A percentile compares a stretch with the other conserved stretches of the same genome.
phyloP scores from a whole-genome alignment of 345 rosid genomes.

The Murraya koenigii region DNA sequence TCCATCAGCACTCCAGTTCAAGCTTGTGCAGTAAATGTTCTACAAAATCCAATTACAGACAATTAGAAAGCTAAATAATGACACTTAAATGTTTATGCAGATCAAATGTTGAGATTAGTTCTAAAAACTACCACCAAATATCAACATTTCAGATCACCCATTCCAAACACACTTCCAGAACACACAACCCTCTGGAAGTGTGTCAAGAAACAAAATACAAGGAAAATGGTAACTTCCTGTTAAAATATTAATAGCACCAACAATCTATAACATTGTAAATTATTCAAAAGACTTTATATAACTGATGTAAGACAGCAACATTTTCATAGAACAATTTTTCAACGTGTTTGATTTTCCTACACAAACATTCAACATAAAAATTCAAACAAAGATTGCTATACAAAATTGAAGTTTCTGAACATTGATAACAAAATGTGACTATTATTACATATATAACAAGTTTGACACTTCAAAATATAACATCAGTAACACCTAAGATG shows the following conservation, averaged over 20 bases:
- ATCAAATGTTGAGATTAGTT: background rate
- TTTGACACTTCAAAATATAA: background rate
- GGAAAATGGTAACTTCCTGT: background rate
- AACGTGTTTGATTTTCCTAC: too few species aligned
- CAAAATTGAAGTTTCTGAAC: background rate
- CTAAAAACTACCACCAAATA: background rate
- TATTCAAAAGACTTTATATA: too few species aligned
- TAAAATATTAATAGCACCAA: too few species aligned
- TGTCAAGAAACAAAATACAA: too few species aligned
- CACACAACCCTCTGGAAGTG: background rate
- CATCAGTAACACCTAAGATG: too few species aligned
- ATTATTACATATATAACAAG: background rate
- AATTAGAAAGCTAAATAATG: background rate
- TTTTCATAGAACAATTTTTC: background rate
- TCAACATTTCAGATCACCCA: background rate
- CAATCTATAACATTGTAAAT: background rate
- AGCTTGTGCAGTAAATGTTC: constrained; percentile 87
- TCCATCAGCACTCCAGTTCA: constrained; percentile 95
- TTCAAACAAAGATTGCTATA: background rate
- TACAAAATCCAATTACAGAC: constrained; percentile 25
- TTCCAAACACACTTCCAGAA: too few species aligned
- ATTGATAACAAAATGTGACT: too few species aligned
- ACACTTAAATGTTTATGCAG: background rate
- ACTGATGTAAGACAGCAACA: background rate
- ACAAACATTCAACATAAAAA: background rate